These are phyloP conservation scores for Strobilomyces echinocephalus DNA, from an alignment of 768 basidiomycete species.

Conservation along the genomic window DNA sequence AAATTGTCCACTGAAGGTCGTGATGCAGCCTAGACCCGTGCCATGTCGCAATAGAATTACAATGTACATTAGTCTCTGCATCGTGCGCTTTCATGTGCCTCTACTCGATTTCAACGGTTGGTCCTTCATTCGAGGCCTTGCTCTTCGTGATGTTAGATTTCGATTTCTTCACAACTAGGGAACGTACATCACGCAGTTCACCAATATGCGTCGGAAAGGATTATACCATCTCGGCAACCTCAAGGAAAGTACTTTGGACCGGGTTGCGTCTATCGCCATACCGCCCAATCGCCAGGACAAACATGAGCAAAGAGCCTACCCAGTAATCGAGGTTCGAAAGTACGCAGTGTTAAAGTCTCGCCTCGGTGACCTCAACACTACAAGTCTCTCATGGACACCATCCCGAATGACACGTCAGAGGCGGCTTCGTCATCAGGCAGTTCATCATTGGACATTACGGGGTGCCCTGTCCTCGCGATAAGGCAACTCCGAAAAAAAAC, in stretches of 20 bases:
- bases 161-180: too few species aligned
- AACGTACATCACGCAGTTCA: too few species aligned
- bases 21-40: neutral
- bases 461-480: neutral
- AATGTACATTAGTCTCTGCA: constrained; percentile 16
- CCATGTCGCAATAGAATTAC: constrained; percentile 14
- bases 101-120: neutral
- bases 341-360: too few species aligned
- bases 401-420: neutral
- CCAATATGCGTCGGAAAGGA: too few species aligned
- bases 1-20: constrained; percentile 65
- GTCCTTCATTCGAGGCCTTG: neutral
- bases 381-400: neutral
- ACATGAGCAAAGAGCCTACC: too few species aligned
- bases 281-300: too few species aligned
- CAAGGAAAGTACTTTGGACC: too few species aligned
- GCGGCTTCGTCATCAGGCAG: neutral
- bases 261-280: too few species aligned
- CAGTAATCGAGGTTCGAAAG: too few species aligned
- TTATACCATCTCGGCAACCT: too few species aligned
- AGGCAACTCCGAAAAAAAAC: neutral
- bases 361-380: too few species aligned
- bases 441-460: neutral
- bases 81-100: neutral
- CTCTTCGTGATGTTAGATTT: neutral